Evolutionary conservation across 805 yeast species (phyloP).

Genomic region (Debaryomyces hansenii): DNA sequence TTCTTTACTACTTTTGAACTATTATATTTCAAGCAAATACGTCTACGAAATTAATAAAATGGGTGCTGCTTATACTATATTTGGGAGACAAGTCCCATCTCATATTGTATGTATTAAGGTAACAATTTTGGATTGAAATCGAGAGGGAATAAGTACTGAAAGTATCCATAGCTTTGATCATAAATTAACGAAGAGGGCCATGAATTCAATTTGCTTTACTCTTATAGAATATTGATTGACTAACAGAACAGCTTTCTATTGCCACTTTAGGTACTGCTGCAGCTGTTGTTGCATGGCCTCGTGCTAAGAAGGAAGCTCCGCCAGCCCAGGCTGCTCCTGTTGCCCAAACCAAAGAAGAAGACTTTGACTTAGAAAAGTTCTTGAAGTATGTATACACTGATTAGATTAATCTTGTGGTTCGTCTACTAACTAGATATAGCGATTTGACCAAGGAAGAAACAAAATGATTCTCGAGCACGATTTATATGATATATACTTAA

Average conservation of each 20-base stretch:
- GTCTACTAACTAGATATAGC: constrained; percentile 25
- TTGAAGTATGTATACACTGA: constrained; percentile 34
- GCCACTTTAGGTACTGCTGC: constrained; percentile 41
- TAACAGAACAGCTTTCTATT: constrained; percentile 33
- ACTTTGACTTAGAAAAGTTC: constrained; percentile 44
- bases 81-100: constrained; percentile 47
- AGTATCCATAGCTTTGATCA: too few relatives aligned
- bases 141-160: neutral
- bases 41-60: constrained; percentile 13
- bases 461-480: constrained; percentile 20
- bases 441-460: constrained; percentile 43
- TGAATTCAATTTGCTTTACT: too few relatives aligned
- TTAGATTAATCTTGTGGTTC: too few relatives aligned
- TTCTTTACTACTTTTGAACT: too few relatives aligned
- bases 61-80: constrained; percentile 44
- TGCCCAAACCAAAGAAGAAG: constrained; percentile 33
- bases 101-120: constrained; percentile 37
- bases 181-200: neutral
- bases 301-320: constrained; percentile 23
- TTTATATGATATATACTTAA: neutral
- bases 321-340: constrained; percentile 21
- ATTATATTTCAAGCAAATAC: too few relatives aligned
- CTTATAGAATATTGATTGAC: neutral
- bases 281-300: constrained; percentile 39
- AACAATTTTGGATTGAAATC: neutral